These are phyloP conservation scores for Solanum bukasovii DNA, from an alignment of 257 asterid species.

Conservation along the genomic window DNA sequence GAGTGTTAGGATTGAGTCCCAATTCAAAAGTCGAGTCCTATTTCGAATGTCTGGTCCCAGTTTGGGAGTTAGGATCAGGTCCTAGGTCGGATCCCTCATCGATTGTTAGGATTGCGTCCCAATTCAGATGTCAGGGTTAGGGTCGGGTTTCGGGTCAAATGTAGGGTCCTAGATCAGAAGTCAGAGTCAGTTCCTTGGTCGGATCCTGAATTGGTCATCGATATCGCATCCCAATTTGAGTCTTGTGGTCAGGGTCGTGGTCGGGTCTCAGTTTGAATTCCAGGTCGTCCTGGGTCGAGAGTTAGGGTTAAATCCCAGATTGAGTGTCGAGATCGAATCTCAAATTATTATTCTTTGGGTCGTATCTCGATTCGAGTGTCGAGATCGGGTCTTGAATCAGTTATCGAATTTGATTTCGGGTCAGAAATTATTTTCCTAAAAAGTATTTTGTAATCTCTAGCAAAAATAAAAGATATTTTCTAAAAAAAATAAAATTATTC, in stretches of 20 bases:
- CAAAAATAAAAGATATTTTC: too few relatives aligned
- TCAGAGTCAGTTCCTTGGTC: neutral
- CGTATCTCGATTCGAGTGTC: neutral
- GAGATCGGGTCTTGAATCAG: neutral
- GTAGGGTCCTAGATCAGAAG: neutral
- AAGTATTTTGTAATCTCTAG: too few relatives aligned
- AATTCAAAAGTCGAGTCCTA: neutral
- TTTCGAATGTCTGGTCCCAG: neutral
- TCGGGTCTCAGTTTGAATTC: too few relatives aligned
- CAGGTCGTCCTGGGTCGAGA: too few relatives aligned
- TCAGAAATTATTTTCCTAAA: too few relatives aligned
- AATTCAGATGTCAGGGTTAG: neutral
- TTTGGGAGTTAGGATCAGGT: neutral
- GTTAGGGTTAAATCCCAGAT: neutral
- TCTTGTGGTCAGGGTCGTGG: neutral
- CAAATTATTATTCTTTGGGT: neutral
- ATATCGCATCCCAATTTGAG: too few relatives aligned
- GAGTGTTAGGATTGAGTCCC: neutral
- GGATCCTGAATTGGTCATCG: neutral
- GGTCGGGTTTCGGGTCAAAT: too few relatives aligned
- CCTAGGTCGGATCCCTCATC: neutral
- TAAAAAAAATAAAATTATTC: too few relatives aligned
- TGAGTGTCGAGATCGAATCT: neutral
- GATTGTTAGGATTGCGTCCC: too few relatives aligned
- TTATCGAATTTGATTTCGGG: too few relatives aligned